Evolutionary conservation across 2,329 filamentous ascomycete species (phyloP).

Genomic region (Berkeleyomyces rouxiae): DNA sequence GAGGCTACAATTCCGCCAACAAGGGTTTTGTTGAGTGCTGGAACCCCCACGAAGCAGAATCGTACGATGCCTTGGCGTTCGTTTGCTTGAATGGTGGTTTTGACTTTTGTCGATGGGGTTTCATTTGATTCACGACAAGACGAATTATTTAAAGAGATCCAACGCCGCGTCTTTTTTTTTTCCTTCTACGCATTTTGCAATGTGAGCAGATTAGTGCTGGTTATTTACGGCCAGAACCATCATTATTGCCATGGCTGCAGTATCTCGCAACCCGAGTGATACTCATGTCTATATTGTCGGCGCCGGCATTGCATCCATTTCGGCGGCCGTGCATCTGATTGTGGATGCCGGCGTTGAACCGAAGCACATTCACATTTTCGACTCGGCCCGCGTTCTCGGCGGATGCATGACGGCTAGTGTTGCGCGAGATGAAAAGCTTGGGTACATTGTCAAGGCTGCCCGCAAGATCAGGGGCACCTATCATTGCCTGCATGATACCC

Average conservation of each 20-base stretch:
- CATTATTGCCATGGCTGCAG: neutral
- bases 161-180: neutral
- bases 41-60: neutral
- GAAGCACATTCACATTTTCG: constrained; percentile 21
- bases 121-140: neutral
- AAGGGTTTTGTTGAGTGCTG: neutral
- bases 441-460: constrained; percentile 23
- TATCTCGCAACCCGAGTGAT: neutral
- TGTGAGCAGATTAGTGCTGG: neutral
- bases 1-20: neutral
- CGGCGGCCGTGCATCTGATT: constrained; percentile 22
- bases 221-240: neutral
- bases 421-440: constrained; percentile 18
- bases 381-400: constrained; percentile 19
- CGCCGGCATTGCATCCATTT: constrained; percentile 21
- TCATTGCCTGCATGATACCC: constrained; percentile 19
- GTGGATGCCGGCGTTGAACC: constrained; percentile 21
- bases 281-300: constrained; percentile 22
- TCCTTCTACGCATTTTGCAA: neutral
- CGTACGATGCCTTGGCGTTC: neutral
- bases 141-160: neutral
- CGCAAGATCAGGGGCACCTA: constrained; percentile 22
- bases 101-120: neutral
- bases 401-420: constrained; percentile 19
- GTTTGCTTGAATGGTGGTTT: neutral